Base-by-base conservation (phyloP, 164 flowering plant genomes). In the Vitis riparia region DNA sequence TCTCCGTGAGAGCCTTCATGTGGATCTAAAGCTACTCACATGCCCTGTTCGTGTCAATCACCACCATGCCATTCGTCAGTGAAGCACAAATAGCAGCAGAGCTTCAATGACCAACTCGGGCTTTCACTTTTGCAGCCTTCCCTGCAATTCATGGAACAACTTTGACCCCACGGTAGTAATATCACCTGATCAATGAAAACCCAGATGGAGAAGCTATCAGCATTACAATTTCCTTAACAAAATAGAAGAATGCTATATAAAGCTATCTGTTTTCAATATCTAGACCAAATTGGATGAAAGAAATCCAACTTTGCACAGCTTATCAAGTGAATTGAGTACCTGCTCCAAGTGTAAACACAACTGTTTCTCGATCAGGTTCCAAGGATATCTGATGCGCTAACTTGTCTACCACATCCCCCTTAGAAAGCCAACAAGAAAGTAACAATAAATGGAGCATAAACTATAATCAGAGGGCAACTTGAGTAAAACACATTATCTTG, bases 341-440 rank as follows among this genome's bases (percentile, higher is more conserved):
- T 74, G 87, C 80, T 62, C 87, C 89, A 59, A 86, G 83, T 12
- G 83, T 86, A 44, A 84, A 71, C 66, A 84, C 62, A 56, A 80
- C 68, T 51, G 73, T 67, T 72, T 80, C 80, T 64, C 32, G 67
- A 58, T 59, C 74, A 66, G 75, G 78, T n/a, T 75, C 68, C 60
- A 17, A 47, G n/a, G 73, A 76, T 62, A 82, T 73, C 77, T 74
- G 66, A 55, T 59, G 32, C 29, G 57, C 72, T 77, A 84, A 63
- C 71, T 70, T 82, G 23, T 76, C 75, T 23, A 83, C 73, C 55
- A 82, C 79, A 19, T 73, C 76, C 29, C 47, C 84, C 87, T 63
- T 63, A 53, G 51, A 53, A 62, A 55, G 37, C 11, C 14, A 37
- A 17, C 17, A 17, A 9, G 19, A 23, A 5, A 23, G 16, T 51